Evolutionary conservation across 805 yeast genomes (phyloP), one percentile per base, ranked within the genome.

Genomic region (Candida patagonica): DNA sequence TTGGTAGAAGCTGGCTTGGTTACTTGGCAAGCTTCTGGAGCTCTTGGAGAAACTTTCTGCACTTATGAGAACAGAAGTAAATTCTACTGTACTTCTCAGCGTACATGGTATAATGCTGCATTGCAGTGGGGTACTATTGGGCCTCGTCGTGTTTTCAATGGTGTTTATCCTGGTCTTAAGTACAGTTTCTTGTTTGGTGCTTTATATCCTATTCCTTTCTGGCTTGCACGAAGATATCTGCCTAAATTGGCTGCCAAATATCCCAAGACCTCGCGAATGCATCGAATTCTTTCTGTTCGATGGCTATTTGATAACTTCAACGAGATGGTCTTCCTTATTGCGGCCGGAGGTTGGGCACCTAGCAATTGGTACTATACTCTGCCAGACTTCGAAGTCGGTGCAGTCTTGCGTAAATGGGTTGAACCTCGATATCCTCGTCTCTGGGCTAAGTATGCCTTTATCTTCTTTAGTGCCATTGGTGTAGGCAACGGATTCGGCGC

Each of bases 391-490:
- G 49, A 50, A 27, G 40, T 68, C 33, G 64, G 71, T 22, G 63
- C 57, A 45, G 41, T 58, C 26, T 72, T 71, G 64, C 70, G 68
- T 66, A 63, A 62, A 48, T 54, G 55, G 42, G 52, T 71, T 44
- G 65, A 66, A 39, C 56, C 58, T 37, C 55, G 63, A 41, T 71
- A 68, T 45, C 51, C 65, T 6, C 51, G 57, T 21, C 71, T 76
- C 76, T 71, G 76, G 76, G 71, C 68, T 37, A 70, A 68, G 54
- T 71, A 71, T 53, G 69, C 69, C 48, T 71, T 71, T 47, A 64
- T 71, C 12, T 55, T 71, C 30, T 66, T 70, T 25, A 65, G 71
- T 43, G 74, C 71, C 1, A 54, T 71, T 6, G 64, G 69, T 2
- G 71, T 73, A 4, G 76, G 75, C 1, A 66, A 66, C 16, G 74